phyloP scores from a whole-genome alignment of 345 rosid species.

The Camelina sativa region DNA sequence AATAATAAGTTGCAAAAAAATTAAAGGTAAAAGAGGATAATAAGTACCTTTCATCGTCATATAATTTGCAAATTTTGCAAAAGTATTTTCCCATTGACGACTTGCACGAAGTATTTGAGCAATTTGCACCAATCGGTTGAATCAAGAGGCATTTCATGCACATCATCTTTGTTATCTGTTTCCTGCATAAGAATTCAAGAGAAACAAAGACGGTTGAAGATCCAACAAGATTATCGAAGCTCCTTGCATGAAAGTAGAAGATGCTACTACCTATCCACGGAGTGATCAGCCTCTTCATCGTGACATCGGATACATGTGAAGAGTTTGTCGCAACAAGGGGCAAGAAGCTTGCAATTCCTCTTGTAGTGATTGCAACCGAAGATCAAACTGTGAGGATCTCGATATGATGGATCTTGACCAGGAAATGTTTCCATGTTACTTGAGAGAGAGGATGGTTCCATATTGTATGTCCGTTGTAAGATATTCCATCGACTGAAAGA shows the following conservation, averaged over 20 bases:
- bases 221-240: slow-evolving; percentile 1
- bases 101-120: slow-evolving; percentile 61
- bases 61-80: slow-evolving; percentile 79
- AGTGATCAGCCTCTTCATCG: slow-evolving; percentile 81
- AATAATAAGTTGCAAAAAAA: neutral
- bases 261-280: slow-evolving; percentile 70
- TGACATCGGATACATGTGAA: slow-evolving; percentile 80
- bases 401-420: slow-evolving; percentile 69
- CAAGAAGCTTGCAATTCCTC: slow-evolving; percentile 78
- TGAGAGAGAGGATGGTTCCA: slow-evolving; percentile 44
- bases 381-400: slow-evolving; percentile 58
- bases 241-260: slow-evolving; percentile 5
- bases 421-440: slow-evolving; percentile 48
- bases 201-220: neutral
- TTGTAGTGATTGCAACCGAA: slow-evolving; percentile 85
- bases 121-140: slow-evolving; percentile 71
- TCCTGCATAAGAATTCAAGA: slow-evolving; percentile 49
- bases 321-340: slow-evolving; percentile 76
- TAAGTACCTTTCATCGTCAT: slow-evolving; percentile 74
- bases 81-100: slow-evolving; percentile 79
- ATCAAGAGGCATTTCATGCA: slow-evolving; percentile 75
- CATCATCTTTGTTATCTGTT: slow-evolving; percentile 83
- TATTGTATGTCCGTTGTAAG: slow-evolving; percentile 57
- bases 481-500: slow-evolving; percentile 74
- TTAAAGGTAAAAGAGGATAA: neutral